Evolutionary conservation across 139 green algal genomes (phyloP), one percentile per base, ranked within the genome.

Genomic region (Haematococcus sp.): DNA sequence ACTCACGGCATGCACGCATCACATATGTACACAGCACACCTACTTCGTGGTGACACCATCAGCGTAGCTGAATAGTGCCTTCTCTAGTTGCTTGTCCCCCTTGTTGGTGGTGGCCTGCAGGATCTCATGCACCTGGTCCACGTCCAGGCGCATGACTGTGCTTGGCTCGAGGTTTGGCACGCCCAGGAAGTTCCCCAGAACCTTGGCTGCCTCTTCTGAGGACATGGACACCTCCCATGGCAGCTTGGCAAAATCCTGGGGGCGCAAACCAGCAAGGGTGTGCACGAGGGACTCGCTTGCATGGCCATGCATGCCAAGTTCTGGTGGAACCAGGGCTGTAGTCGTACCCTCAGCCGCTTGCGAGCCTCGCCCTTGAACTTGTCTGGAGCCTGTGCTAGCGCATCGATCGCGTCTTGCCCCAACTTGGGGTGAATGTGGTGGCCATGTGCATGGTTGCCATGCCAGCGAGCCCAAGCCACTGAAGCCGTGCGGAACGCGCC

Each of bases 101-200:
- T 71, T 73, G 30, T 67, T 72, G 60, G 76, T 83, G 2, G 79
- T 81, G 19, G 77, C 71, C 63, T 79, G 58, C 3, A 88, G 68
- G 35, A 83, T 72, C 33, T 34, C 73, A 23, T 73, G 67, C 1
- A 72, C 16, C 71, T 86, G 78, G 19, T 85, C 79, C 1, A 63
- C 23, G 33, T 67, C 60, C 33, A 89, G 61, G 44, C 86, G 76
- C 16, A 88, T 60, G 11, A 88, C 84, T 13, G 70, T 61, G 0
- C 59, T 84, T 1, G 86, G 86, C 25, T 51, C 61, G 3, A 91
- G 73, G 56, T 52, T 40, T 4, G 43, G 28, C 1, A 79, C 46
- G 23, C 86, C 86, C 31, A 85, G 83, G 58, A 86, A 89, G n/a
- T n/a, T 66, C 52, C 78, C 81, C 67, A 91, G 79, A 23, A 71